Conservation (phyloP, 345 rosid species). For the Rhodomyrtus tomentosa region DNA sequence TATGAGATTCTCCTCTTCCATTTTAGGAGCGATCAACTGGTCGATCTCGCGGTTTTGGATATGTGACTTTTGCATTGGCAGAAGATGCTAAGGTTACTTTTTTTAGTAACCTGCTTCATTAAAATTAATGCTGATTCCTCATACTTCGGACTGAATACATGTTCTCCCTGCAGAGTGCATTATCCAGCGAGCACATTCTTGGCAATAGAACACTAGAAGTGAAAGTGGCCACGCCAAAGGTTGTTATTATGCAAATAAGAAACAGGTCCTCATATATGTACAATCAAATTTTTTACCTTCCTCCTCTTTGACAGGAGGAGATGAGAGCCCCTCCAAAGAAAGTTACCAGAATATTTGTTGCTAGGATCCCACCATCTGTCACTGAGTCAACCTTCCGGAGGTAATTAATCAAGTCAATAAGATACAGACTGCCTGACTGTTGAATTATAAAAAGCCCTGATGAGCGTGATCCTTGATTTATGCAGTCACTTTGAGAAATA, state of each 20-base stretch:
- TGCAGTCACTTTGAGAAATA: slow-evolving; percentile 90
- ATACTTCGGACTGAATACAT: not conserved
- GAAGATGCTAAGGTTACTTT: slow-evolving; percentile 70
- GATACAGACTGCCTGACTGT: not conserved
- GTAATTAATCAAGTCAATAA: slow-evolving; percentile 16
- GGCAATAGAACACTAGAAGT: slow-evolving; percentile 89
- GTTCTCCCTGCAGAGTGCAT: slow-evolving; percentile 36
- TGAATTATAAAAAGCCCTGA: not conserved
- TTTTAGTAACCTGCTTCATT: not conserved
- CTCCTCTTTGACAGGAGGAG: slow-evolving; percentile 54
- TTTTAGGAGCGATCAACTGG: slow-evolving; percentile 79
- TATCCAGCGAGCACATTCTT: slow-evolving; percentile 71
- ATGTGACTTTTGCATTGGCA: slow-evolving; percentile 60
- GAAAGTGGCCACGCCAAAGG: slow-evolving; percentile 96
- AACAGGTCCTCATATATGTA: not conserved
- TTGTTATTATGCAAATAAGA: slow-evolving; percentile 3
- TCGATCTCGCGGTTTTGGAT: slow-evolving; percentile 94
- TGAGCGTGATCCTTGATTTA: slow-evolving; percentile 2
- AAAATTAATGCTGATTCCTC: not conserved
- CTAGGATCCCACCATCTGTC: slow-evolving; percentile 80
- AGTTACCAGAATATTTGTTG: slow-evolving; percentile 87
- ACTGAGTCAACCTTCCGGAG: slow-evolving; percentile 79
- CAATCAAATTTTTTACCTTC: slow-evolving; percentile 2
- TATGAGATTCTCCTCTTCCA: not conserved
- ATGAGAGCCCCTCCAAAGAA: slow-evolving; percentile 86